Evolutionary conservation across 2,329 filamentous ascomycete species (phyloP).

Genomic region (Fusarium oxysporum): DNA sequence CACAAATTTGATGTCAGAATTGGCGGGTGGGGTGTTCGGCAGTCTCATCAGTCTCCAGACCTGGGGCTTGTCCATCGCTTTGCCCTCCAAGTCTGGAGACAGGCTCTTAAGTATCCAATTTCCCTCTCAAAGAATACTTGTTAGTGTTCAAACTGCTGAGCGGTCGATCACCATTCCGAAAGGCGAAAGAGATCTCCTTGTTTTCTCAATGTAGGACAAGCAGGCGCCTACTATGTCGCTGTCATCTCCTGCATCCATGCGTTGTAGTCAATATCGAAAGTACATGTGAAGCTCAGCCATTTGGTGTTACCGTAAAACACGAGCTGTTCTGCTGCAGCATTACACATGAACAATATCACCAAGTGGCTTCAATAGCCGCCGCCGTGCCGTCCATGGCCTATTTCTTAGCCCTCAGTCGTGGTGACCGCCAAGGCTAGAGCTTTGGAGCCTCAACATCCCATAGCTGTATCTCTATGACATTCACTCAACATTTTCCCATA

Average conservation of each 20-base stretch:
- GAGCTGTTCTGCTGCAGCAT: slow-evolving; percentile 6
- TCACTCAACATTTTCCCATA: not conserved
- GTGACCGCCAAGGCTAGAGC: not conserved
- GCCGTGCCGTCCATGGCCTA: not conserved
- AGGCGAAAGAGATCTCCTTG: not conserved
- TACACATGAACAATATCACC: not conserved
- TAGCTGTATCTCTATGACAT: not conserved
- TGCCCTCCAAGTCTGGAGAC: not conserved
- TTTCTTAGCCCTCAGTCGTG: not conserved
- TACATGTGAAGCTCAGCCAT: not conserved
- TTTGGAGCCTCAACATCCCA: slow-evolving; percentile 18
- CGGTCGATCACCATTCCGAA: not conserved
- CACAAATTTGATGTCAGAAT: slow-evolving; percentile 17
- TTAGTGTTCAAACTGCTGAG: not conserved
- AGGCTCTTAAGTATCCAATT: not conserved
- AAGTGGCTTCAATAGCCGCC: slow-evolving; percentile 16
- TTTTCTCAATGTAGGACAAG: slow-evolving; percentile 17
- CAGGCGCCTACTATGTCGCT: slow-evolving; percentile 12
- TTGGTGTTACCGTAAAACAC: slow-evolving; percentile 30
- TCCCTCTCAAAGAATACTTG: not conserved
- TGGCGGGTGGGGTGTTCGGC: slow-evolving; percentile 6
- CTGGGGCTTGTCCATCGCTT: slow-evolving; percentile 17
- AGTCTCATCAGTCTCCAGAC: slow-evolving; percentile 15
- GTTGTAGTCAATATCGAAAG: slow-evolving; percentile 7
- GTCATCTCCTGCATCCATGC: slow-evolving; percentile 8